Conservation (phyloP, 441 rosid genomes). For the Jatropha multifida region DNA sequence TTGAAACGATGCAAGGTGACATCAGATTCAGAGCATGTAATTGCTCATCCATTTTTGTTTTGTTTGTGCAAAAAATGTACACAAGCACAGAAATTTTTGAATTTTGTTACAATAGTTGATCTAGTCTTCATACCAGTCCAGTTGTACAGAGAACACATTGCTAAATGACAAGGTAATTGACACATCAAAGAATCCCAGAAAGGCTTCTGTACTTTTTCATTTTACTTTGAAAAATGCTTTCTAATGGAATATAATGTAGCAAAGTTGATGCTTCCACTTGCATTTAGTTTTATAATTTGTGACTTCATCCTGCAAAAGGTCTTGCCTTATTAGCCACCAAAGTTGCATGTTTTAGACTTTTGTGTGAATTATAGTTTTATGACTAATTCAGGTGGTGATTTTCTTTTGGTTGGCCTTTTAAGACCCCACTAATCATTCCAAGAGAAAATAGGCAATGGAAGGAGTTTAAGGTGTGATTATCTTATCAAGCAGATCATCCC, state of each 20-base stretch:
- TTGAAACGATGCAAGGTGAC: conserved; percentile 20
- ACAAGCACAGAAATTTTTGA: not conserved
- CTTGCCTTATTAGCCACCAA: conserved; percentile 25
- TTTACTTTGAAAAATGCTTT: not conserved
- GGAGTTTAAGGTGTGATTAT: conserved; percentile 19
- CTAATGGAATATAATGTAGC: no score
- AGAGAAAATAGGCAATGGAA: not conserved
- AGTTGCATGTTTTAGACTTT: conserved; percentile 23
- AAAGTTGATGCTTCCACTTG: conserved; percentile 9
- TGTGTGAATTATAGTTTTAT: conserved; percentile 24
- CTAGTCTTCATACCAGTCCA: not conserved
- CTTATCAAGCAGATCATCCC: conserved; percentile 11
- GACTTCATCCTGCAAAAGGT: no score
- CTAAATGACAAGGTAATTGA: not conserved
- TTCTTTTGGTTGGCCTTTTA: not conserved
- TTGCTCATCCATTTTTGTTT: conserved; percentile 27
- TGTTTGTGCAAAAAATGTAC: conserved; percentile 13
- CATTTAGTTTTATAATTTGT: not conserved
- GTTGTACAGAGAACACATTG: not conserved
- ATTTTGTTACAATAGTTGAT: not conserved
- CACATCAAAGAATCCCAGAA: not conserved
- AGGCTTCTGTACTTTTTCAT: not conserved
- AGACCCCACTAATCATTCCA: conserved; percentile 16
- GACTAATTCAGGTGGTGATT: conserved; percentile 1
- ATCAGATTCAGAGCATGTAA: conserved; percentile 12